Evolutionary conservation across 805 yeast species (phyloP).

Genomic region (Starmerella bombicola): DNA sequence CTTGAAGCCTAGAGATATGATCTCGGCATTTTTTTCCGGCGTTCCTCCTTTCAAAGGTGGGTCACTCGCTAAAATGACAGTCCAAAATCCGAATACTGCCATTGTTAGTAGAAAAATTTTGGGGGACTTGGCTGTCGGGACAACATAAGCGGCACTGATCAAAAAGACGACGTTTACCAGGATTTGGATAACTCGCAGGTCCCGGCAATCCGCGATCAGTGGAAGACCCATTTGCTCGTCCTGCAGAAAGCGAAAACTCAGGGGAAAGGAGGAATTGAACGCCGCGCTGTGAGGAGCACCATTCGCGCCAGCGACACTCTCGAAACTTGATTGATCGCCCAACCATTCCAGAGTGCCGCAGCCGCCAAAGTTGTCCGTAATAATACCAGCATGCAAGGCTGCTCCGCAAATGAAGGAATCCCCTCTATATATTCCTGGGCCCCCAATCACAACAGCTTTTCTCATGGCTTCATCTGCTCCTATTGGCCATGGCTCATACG

Average conservation of each 20-base stretch:
- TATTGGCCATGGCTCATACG: conserved; percentile 61
- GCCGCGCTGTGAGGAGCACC: conserved; percentile 39
- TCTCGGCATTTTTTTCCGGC: conserved; percentile 44
- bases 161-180: conserved; percentile 51
- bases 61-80: conserved; percentile 66
- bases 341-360: conserved; percentile 50
- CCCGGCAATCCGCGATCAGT: conserved; percentile 39
- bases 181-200: conserved; percentile 50
- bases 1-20: conserved; percentile 59
- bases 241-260: conserved; percentile 51
- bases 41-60: conserved; percentile 40
- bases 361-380: conserved; percentile 68
- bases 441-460: conserved; percentile 64
- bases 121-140: conserved; percentile 35
- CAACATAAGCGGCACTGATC: conserved; percentile 29
- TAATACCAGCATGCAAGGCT: conserved; percentile 72
- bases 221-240: conserved; percentile 20
- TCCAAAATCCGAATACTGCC: conserved; percentile 67
- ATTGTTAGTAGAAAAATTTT: conserved; percentile 50
- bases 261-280: conserved; percentile 64
- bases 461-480: conserved; percentile 60
- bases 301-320: conserved; percentile 37
- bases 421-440: conserved; percentile 50
- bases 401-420: conserved; percentile 87
- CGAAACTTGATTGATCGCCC: conserved; percentile 43